These are phyloP conservation scores for Yamadazyma taylorii DNA, from an alignment of 1,139 yeast species.

Conservation along the genomic window DNA sequence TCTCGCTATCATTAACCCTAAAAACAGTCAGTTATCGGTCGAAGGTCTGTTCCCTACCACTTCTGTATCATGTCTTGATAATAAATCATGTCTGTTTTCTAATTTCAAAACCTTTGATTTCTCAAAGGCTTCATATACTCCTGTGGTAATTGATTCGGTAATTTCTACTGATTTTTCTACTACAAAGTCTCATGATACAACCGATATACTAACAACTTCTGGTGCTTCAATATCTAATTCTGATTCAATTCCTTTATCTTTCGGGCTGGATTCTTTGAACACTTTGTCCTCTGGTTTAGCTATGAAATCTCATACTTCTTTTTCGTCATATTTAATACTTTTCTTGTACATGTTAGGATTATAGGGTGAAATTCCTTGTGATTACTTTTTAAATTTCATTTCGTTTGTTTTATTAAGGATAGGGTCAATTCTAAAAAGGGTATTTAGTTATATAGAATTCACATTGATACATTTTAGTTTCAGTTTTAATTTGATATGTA, in stretches of 20 bases:
- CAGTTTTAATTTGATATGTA: neutral
- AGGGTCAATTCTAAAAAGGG: neutral
- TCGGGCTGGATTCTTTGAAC: neutral
- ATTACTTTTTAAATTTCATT: neutral
- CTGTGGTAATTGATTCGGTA: conserved; percentile 6
- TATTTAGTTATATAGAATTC: no score
- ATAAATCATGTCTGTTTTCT: conserved; percentile 11
- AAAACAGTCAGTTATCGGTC: conserved; percentile 5
- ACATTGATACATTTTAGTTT: neutral
- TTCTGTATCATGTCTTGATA: conserved; percentile 10
- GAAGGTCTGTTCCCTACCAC: conserved; percentile 11
- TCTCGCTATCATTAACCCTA: neutral
- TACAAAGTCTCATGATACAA: neutral
- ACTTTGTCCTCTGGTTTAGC: neutral
- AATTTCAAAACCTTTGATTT: conserved; percentile 8
- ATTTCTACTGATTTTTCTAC: neutral
- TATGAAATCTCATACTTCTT: neutral
- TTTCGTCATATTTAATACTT: neutral
- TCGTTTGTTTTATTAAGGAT: neutral
- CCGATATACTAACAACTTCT: neutral
- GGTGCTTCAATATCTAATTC: neutral
- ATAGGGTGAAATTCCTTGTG: neutral
- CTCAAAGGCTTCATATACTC: conserved; percentile 8
- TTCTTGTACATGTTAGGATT: conserved; percentile 1
- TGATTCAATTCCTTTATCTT: neutral